Conservation (phyloP, 192 early-diverging fungal species). For the Irineochytrium annulatum region DNA sequence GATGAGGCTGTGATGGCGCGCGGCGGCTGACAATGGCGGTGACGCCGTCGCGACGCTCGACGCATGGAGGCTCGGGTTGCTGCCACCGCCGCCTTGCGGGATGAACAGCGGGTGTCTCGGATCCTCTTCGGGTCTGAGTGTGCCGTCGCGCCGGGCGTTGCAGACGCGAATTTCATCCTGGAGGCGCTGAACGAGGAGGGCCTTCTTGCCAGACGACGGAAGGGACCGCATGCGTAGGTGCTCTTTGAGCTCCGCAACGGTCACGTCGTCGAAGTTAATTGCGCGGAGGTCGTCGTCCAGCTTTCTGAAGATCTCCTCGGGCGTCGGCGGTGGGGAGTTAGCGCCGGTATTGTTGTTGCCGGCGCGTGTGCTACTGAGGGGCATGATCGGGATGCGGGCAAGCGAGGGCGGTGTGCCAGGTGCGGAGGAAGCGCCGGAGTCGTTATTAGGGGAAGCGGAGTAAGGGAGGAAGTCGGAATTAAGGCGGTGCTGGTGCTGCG, state of each 20-base stretch:
- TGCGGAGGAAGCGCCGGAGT: too few species aligned
- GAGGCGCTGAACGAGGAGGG: constrained; percentile 60
- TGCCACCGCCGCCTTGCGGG: too few species aligned
- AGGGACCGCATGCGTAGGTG: constrained; percentile 63
- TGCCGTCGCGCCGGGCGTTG: constrained; percentile 12
- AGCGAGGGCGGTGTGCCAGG: neutral
- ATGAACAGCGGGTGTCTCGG: too few species aligned
- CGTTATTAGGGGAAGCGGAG: neutral
- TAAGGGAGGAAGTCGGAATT: neutral
- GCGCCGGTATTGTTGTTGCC: too few species aligned
- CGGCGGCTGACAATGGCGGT: too few species aligned
- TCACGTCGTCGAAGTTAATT: constrained; percentile 71
- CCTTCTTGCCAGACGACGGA: constrained; percentile 71
- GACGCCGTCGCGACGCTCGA: too few species aligned
- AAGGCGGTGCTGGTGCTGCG: too few species aligned
- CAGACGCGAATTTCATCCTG: constrained; percentile 47
- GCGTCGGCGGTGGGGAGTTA: constrained; percentile 2
- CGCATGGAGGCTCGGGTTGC: too few species aligned
- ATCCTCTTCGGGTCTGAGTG: constrained; percentile 22
- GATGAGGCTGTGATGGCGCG: too few species aligned
- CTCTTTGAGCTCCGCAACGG: constrained; percentile 70
- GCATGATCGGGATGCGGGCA: constrained; percentile 3
- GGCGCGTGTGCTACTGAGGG: neutral
- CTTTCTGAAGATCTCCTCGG: constrained; percentile 29
- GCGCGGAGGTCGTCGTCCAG: constrained; percentile 61